These are phyloP conservation scores for Collybia sordida DNA, from an alignment of 768 basidiomycete genomes.

Conservation along the genomic window DNA sequence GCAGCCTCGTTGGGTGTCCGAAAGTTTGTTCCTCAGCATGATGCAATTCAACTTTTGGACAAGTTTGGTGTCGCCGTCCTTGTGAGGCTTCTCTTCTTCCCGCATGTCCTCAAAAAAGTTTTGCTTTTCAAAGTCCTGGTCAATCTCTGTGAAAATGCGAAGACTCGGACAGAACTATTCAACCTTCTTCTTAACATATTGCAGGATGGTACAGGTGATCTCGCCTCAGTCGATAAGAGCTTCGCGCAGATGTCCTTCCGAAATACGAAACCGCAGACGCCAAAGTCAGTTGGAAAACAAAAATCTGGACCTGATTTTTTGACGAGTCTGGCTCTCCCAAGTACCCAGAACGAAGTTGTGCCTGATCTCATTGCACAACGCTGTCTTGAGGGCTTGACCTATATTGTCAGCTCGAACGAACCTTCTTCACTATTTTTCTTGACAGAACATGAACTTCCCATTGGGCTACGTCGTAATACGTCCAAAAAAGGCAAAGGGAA, in stretches of 20 bases:
- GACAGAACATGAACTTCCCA: slow-evolving; percentile 88
- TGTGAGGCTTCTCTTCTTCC: slow-evolving; percentile 93
- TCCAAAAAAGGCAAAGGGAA: slow-evolving; percentile 95
- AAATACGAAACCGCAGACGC: slow-evolving; percentile 45
- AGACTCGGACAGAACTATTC: slow-evolving; percentile 89
- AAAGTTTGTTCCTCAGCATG: slow-evolving; percentile 63
- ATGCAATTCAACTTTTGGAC: slow-evolving; percentile 92
- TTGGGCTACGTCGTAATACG: slow-evolving; percentile 64
- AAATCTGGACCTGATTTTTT: slow-evolving; percentile 56
- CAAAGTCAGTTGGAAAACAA: slow-evolving; percentile 71
- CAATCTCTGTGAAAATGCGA: slow-evolving; percentile 93
- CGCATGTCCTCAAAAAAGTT: slow-evolving; percentile 84
- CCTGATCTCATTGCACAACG: slow-evolving; percentile 94
- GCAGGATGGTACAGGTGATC: slow-evolving; percentile 93
- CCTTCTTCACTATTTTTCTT: slow-evolving; percentile 90
- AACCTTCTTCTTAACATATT: slow-evolving; percentile 92
- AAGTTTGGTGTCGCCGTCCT: slow-evolving; percentile 86
- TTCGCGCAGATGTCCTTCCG: slow-evolving; percentile 90
- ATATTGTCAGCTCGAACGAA: slow-evolving; percentile 85
- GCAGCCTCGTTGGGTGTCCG: slow-evolving; percentile 31
- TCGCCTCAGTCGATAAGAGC: slow-evolving; percentile 89
- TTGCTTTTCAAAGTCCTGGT: slow-evolving; percentile 87
- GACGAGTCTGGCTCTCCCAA: slow-evolving; percentile 46
- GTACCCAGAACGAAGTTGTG: slow-evolving; percentile 71
- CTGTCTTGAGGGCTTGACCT: slow-evolving; percentile 87